phyloP scores from a whole-genome alignment of 768 basidiomycete genomes.

The Grammothele lineata region DNA sequence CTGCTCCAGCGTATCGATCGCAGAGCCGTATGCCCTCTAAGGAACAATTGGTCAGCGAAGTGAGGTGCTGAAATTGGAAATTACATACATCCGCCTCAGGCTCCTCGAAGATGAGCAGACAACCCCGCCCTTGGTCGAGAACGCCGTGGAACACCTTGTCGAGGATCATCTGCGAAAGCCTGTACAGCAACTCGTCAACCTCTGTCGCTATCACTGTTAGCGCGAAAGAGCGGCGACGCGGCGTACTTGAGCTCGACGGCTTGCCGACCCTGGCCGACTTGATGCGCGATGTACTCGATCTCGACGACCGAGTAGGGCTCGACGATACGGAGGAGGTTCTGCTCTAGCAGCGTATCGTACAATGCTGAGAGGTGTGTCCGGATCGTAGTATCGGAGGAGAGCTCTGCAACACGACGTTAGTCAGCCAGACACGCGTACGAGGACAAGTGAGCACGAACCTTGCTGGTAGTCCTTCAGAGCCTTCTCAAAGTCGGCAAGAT shows the following conservation, averaged over 20 bases:
- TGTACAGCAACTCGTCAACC: conserved; percentile 25
- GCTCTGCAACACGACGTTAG: conserved; percentile 54
- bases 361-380: conserved; percentile 90
- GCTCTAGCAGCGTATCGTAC: conserved; percentile 94
- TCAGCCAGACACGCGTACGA: neutral
- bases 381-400: conserved; percentile 94
- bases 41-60: neutral
- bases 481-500: conserved; percentile 85
- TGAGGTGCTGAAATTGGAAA: neutral
- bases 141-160: conserved; percentile 94
- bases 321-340: conserved; percentile 91
- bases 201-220: neutral
- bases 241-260: conserved; percentile 89
- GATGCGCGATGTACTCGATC: conserved; percentile 80
- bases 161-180: conserved; percentile 96
- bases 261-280: conserved; percentile 83
- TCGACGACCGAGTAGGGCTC: conserved; percentile 95
- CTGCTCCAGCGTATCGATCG: conserved; percentile 85
- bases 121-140: conserved; percentile 93
- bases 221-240: neutral
- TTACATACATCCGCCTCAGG: conserved; percentile 75
- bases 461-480: conserved; percentile 83
- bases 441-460: conserved; percentile 37
- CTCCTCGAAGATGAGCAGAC: conserved; percentile 87
- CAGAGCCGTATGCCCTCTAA: conserved; percentile 84